A percentile compares a stretch with the other conserved stretches of the same genome.
phyloP scores from a whole-genome alignment of 257 asterid genomes.

The Rhazya stricta region DNA sequence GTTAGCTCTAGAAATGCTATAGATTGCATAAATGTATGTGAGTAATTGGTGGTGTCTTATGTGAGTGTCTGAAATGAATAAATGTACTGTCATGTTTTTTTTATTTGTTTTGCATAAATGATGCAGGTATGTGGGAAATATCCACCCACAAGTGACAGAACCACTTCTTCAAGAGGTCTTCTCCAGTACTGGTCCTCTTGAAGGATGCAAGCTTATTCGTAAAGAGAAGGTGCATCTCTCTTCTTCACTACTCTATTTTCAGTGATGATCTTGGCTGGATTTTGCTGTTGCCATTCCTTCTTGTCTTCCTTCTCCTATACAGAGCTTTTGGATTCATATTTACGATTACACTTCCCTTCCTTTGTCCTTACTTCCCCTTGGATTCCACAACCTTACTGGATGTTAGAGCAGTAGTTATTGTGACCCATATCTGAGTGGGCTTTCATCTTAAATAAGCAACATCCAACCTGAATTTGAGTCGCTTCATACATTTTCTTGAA shows the following conservation, averaged over 20 bases:
- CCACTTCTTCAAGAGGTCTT: conserved; percentile 88
- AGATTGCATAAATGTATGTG: conserved; percentile 8
- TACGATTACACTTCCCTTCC: not conserved
- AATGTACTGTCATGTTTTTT: not conserved
- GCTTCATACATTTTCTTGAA: not conserved
- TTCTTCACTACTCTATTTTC: not conserved
- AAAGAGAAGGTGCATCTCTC: conserved; percentile 63
- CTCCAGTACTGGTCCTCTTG: conserved; percentile 63
- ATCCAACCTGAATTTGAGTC: not conserved
- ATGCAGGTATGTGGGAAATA: conserved; percentile 82
- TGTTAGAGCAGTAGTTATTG: not conserved
- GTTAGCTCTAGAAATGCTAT: not conserved
- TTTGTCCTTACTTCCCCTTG: not conserved
- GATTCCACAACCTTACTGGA: not conserved
- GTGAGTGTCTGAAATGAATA: not conserved
- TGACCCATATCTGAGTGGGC: not conserved
- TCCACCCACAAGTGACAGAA: conserved; percentile 79
- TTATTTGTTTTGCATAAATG: not conserved
- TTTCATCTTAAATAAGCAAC: not conserved
- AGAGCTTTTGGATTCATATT: not conserved
- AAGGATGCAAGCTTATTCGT: conserved; percentile 85
- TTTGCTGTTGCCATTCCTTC: not conserved
- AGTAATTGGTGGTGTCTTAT: not conserved
- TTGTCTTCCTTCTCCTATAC: not conserved
- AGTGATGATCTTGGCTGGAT: not conserved